These are phyloP conservation scores for Fonsecaea multimorphosa DNA, from an alignment of 2,329 filamentous ascomycete genomes.

Conservation along the genomic window DNA sequence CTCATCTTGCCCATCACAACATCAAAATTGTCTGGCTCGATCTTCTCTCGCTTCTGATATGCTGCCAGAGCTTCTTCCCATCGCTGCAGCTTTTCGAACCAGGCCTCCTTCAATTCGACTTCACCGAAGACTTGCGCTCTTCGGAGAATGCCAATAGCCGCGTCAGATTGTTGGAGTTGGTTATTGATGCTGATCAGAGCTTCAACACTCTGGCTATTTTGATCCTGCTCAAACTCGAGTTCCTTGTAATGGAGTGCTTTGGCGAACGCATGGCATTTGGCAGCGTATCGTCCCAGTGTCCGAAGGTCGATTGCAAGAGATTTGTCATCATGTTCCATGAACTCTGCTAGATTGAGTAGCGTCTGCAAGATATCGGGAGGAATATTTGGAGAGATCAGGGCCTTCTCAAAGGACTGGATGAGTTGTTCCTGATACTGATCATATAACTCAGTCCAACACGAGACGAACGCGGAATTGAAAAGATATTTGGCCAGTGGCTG, in stretches of 20 bases:
- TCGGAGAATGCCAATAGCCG: conserved; percentile 94
- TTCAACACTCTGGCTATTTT: conserved; percentile 93
- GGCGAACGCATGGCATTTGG: conserved; percentile 95
- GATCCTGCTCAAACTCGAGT: conserved; percentile 95
- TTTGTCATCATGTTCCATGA: conserved; percentile 99
- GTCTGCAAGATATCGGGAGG: conserved; percentile 94
- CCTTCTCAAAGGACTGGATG: conserved; percentile 92
- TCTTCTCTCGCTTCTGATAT: conserved; percentile 83
- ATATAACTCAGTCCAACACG: conserved; percentile 97
- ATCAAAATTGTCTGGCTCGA: conserved; percentile 80
- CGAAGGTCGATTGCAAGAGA: conserved; percentile 96
- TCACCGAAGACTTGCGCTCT: conserved; percentile 96
- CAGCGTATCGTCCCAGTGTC: conserved; percentile 90
- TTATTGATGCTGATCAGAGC: conserved; percentile 99
- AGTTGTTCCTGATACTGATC: conserved; percentile 97
- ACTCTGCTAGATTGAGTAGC: conserved; percentile 93
- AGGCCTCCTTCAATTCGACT: conserved; percentile 94
- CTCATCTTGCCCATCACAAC: conserved; percentile 99
- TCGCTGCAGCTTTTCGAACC: conserved; percentile 97
- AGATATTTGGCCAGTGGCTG: conserved; percentile 88
- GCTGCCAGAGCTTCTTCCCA: conserved; percentile 97
- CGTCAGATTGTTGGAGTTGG: conserved; percentile 96
- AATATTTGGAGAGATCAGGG: conserved; percentile 92
- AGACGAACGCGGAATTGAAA: conserved; percentile 99
- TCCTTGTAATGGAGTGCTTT: conserved; percentile 99